phyloP scores from a whole-genome alignment of 331 rosid genomes.

The Arachis monticola region DNA sequence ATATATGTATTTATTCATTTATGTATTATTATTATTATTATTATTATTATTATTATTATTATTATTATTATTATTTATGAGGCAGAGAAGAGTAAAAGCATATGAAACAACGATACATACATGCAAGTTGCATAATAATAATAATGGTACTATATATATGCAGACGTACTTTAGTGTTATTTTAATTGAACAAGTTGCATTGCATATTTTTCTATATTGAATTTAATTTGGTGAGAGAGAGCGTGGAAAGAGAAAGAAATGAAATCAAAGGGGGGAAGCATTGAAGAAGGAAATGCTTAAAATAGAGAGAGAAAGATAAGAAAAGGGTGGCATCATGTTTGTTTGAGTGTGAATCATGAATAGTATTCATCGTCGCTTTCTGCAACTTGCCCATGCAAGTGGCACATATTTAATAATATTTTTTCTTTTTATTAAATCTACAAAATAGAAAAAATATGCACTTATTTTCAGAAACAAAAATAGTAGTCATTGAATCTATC shows the following conservation, averaged over 20 bases:
- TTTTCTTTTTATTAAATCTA: too few species aligned
- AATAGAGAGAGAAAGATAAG: not conserved
- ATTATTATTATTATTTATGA: not conserved
- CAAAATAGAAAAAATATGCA: too few species aligned
- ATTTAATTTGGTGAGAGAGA: conserved; percentile 24
- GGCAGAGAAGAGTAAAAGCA: not conserved
- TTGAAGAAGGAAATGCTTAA: not conserved
- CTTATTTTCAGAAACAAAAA: too few species aligned
- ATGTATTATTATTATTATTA: not conserved
- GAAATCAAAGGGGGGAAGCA: conserved; percentile 21
- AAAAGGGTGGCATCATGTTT: not conserved
- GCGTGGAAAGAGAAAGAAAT: conserved; percentile 15
- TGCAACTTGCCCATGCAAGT: conserved; percentile 53
- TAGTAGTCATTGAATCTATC: too few species aligned
- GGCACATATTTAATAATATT: conserved; percentile 3
- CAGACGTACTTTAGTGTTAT: not conserved
- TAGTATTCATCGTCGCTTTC: conserved; percentile 31
- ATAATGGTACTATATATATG: not conserved
- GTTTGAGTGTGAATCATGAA: conserved; percentile 36
- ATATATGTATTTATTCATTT: not conserved
- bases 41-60: not conserved
- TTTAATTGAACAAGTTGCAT: not conserved
- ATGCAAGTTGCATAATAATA: conserved; percentile 48
- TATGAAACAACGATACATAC: not conserved
- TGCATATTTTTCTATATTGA: not conserved